Evolutionary conservation across 495 filamentous ascomycete species (phyloP), one percentile per base, ranked within the genome.

Genomic region (Evernia prunastri): DNA sequence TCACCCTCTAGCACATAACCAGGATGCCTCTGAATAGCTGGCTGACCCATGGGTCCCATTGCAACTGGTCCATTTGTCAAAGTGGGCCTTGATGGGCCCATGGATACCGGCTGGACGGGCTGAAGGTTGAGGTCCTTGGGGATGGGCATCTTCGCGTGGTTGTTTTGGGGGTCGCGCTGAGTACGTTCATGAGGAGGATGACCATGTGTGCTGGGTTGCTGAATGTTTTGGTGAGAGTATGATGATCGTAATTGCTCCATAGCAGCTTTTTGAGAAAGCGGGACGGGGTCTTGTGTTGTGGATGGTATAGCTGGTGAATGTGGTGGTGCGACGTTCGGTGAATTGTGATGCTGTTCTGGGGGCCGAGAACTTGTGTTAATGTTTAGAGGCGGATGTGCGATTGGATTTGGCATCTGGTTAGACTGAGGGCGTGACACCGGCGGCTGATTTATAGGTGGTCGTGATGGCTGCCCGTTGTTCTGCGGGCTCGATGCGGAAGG

Each of bases 1-100:
- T 94, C 91, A 37, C 89, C 90, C 71, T 97, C 93, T 54, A 96
- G 86, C 39, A 89, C 87, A 71, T 86, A 93, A 0, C 84, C 80
- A 0, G 92, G 91, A 64, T 87, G 84, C 70, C 91, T 94, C 63
- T 86, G 76, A 62, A 97, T 81, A 4, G 87, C 90, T 2, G 95
- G 93, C 69, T 96, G 92, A 35, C 86, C 84, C 83, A 96, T 87
- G 61, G 92, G 84, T 51, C 89, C 90, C 62, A 86, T 85, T 2
- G 85, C 84, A 59, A 82, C 85, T 39, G 89, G 85, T 9, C 92
- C 92, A 17, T 86, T 88, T 43, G 84, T 85, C 40, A 89, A 78
- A 1, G 93, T 92, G 23, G 94, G 94, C 11, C 94, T 84, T 2
- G 87, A 79, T 51, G 83, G 75, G 37, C 84, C 81, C 80, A 91